Evolutionary conservation across 2,329 filamentous ascomycete species (phyloP).

Genomic region (Hymenoscyphus infarciens): DNA sequence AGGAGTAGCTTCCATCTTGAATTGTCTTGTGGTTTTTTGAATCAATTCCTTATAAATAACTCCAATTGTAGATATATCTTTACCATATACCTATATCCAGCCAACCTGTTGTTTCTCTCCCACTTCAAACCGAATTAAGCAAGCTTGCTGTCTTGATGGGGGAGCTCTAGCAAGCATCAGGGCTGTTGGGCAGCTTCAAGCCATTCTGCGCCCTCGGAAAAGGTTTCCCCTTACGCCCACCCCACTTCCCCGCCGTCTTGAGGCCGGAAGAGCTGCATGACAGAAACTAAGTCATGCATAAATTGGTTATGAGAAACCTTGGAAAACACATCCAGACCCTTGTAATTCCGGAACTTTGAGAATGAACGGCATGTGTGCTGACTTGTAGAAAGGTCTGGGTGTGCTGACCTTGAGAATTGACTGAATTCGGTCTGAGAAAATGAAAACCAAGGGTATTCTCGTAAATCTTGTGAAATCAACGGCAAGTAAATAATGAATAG

Average conservation of each 20-base stretch:
- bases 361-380: conserved; percentile 15
- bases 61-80: not conserved
- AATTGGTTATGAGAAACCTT: not conserved
- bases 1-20: conserved; percentile 12
- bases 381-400: conserved; percentile 14
- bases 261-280: not conserved
- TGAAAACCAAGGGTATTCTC: not conserved
- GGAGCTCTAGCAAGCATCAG: not conserved
- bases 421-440: not conserved
- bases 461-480: not conserved
- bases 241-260: not conserved
- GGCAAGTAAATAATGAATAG: not conserved
- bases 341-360: not conserved
- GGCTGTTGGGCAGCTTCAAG: not conserved
- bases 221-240: conserved; percentile 10
- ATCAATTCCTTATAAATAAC: not conserved
- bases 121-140: not conserved
- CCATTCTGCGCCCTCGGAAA: conserved; percentile 1
- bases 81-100: not conserved
- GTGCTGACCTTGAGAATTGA: conserved; percentile 11
- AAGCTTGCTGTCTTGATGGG: not conserved
- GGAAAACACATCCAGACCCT: not conserved
- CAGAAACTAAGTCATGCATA: not conserved
- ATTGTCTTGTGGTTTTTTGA: not conserved
- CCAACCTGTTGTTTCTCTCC: not conserved